Percentiles rank a stretch among this genome's conserved stretches.
Evolutionary conservation across 2,329 filamentous ascomycete genomes (phyloP).

Genomic region (Dactylellina sp.): DNA sequence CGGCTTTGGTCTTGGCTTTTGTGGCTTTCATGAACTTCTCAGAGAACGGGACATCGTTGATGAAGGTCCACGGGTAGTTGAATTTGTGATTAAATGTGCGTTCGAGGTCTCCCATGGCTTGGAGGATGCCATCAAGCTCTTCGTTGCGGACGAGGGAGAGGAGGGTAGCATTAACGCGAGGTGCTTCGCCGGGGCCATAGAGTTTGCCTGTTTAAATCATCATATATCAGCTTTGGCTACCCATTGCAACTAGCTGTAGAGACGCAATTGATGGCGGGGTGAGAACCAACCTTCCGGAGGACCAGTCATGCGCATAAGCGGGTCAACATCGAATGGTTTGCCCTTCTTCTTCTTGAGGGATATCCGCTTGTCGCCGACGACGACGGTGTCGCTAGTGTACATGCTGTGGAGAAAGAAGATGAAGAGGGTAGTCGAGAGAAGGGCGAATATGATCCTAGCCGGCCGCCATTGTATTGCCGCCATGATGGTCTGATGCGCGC

Average conservation of each 20-base stretch:
- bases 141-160: constrained; percentile 92
- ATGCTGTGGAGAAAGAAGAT: constrained; percentile 11
- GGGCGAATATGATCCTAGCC: constrained; percentile 15
- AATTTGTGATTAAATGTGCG: constrained; percentile 98
- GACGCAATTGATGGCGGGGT: neutral
- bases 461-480: constrained; percentile 43
- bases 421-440: constrained; percentile 10
- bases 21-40: constrained; percentile 92
- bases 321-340: constrained; percentile 49
- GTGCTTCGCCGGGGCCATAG: constrained; percentile 64
- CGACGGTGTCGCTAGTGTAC: constrained; percentile 34
- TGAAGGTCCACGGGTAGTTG: constrained; percentile 99
- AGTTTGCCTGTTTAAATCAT: constrained; percentile 57
- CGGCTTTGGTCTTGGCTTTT: constrained; percentile 83
- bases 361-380: constrained; percentile 40
- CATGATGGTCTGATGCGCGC: neutral
- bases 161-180: constrained; percentile 92
- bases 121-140: constrained; percentile 84
- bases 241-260: neutral
- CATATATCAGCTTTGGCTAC: constrained; percentile 14
- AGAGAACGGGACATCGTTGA: constrained; percentile 94
- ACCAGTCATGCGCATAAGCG: constrained; percentile 45
- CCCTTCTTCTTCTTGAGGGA: constrained; percentile 54
- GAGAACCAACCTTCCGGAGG: constrained; percentile 37
- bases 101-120: constrained; percentile 91